A percentile compares a stretch with the other conserved stretches of the same genome.
These are phyloP conservation scores for Pharnaceum exiguum DNA, from an alignment of 148 eudicot genomes.

Conservation along the genomic window DNA sequence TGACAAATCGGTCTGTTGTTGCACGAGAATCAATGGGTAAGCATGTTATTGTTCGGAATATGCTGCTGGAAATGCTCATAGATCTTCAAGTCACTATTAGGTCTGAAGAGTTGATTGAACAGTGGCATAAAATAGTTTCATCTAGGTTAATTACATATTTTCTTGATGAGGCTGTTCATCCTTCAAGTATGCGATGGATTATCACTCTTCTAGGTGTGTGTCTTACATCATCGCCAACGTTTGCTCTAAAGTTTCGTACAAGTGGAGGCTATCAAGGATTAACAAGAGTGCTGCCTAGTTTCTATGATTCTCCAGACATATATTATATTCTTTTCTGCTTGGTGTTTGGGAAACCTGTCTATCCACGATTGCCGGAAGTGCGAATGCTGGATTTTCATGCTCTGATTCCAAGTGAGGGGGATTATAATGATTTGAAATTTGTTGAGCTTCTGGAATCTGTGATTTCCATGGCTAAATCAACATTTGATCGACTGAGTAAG, in stretches of 20 bases:
- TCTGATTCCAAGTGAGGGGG: constrained; percentile 87
- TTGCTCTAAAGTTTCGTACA: constrained; percentile 80
- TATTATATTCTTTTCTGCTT: constrained; percentile 94
- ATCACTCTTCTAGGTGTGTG: constrained; percentile 98
- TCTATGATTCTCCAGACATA: constrained; percentile 96
- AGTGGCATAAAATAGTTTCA: constrained; percentile 96
- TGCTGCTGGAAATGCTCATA: constrained; percentile 96
- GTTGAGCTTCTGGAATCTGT: constrained; percentile 85
- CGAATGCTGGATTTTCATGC: constrained; percentile 98
- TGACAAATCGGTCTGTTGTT: constrained; percentile 47
- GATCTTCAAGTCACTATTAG: constrained; percentile 90
- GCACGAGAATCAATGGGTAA: constrained; percentile 94
- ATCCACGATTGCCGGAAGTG: constrained; percentile 97
- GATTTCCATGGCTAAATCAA: constrained; percentile 86
- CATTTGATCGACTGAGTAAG: constrained; percentile 79
- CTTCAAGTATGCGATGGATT: constrained; percentile 98
- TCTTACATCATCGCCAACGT: constrained; percentile 89
- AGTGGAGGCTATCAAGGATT: constrained; percentile 94
- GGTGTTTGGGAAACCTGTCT: constrained; percentile 92
- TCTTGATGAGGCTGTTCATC: constrained; percentile 97
- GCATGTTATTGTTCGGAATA: constrained; percentile 95
- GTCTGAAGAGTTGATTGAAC: constrained; percentile 87
- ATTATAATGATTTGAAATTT: constrained; percentile 66
- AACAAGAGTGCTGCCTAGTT: constrained; percentile 80
- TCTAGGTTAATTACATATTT: constrained; percentile 83